Evolutionary conservation across 2,329 filamentous ascomycete genomes (phyloP).

Genomic region (Ceratocystis variospora): DNA sequence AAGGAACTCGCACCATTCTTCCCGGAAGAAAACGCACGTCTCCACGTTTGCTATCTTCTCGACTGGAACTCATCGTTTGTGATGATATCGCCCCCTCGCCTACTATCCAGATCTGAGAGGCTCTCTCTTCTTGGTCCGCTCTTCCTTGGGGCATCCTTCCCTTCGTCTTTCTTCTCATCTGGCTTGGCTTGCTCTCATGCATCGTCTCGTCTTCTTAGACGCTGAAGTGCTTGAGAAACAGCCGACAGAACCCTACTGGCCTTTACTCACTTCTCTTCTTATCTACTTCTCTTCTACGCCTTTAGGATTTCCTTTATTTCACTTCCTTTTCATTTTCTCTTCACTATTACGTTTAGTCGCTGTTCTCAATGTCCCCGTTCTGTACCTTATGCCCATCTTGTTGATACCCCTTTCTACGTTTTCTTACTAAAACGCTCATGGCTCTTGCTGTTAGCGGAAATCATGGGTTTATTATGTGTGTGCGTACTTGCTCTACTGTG

Average conservation of each 20-base stretch:
- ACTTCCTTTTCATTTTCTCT: constrained; percentile 10
- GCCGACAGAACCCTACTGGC: background rate
- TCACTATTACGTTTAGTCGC: background rate
- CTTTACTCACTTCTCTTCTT: background rate
- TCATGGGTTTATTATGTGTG: background rate
- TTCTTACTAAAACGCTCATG: constrained; percentile 5
- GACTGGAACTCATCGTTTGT: constrained; percentile 1
- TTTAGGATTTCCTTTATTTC: constrained; percentile 1
- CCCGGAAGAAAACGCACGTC: background rate
- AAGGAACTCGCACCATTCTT: background rate
- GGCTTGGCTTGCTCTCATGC: background rate
- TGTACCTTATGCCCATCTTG: constrained; percentile 10
- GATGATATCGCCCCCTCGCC: background rate
- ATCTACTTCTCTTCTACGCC: background rate
- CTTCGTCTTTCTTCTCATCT: background rate
- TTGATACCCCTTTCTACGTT: constrained; percentile 8
- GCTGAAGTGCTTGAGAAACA: background rate
- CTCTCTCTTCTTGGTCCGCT: background rate
- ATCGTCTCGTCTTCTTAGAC: background rate
- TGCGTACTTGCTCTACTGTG: background rate
- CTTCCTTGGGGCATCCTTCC: background rate
- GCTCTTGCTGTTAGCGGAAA: background rate
- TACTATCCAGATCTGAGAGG: background rate
- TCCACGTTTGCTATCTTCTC: background rate
- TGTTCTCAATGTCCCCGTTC: constrained; percentile 4